phyloP scores from a whole-genome alignment of 2,329 filamentous ascomycete species.

The Malbranchea zuffiana region DNA sequence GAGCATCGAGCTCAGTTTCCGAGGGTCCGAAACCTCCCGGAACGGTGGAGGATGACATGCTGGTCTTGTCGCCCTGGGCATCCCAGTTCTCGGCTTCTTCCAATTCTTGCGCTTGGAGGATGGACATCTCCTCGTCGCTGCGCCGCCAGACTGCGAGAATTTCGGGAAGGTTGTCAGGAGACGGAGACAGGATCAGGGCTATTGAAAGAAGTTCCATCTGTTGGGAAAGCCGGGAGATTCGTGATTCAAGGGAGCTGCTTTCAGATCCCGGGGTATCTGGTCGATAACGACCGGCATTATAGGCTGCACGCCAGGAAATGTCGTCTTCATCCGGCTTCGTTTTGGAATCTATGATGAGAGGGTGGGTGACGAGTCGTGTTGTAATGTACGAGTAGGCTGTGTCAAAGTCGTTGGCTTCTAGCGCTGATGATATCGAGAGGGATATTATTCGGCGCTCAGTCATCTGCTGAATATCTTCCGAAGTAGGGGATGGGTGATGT shows the following conservation, averaged over 20 bases:
- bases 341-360: slow-evolving; percentile 23
- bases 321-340: slow-evolving; percentile 39
- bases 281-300: slow-evolving; percentile 49
- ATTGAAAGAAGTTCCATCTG: slow-evolving; percentile 55
- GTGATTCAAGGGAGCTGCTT: slow-evolving; percentile 26
- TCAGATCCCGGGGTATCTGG: slow-evolving; percentile 21
- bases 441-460: slow-evolving; percentile 38
- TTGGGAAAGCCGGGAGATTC: slow-evolving; percentile 49
- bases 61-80: slow-evolving; percentile 39
- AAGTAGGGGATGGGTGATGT: slow-evolving; percentile 9
- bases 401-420: slow-evolving; percentile 39
- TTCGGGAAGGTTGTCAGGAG: slow-evolving; percentile 45
- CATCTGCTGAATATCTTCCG: slow-evolving; percentile 24
- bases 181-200: slow-evolving; percentile 49
- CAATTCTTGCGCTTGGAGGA: slow-evolving; percentile 43
- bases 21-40: slow-evolving; percentile 37
- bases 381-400: slow-evolving; percentile 58
- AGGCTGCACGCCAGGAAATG: slow-evolving; percentile 53
- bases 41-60: slow-evolving; percentile 19
- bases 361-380: slow-evolving; percentile 41
- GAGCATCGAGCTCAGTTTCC: slow-evolving; percentile 35
- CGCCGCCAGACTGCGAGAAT: slow-evolving; percentile 53
- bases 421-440: slow-evolving; percentile 37
- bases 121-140: slow-evolving; percentile 50
- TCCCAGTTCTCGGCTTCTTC: slow-evolving; percentile 50